phyloP scores from a whole-genome alignment of 2,329 filamentous ascomycete species.

The Penicillium sp. region DNA sequence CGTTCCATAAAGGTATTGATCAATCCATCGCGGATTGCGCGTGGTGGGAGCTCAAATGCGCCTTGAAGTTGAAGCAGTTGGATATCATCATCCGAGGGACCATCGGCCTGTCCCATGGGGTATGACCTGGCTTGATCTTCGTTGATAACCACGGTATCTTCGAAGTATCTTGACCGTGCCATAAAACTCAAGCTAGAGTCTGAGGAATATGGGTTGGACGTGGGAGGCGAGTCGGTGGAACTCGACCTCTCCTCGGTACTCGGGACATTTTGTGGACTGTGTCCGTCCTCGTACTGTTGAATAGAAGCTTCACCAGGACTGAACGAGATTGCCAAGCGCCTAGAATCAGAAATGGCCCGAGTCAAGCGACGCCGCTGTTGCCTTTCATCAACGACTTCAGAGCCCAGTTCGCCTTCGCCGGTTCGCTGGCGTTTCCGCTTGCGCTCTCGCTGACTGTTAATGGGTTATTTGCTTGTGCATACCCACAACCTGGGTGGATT shows the following conservation, averaged over 20 bases:
- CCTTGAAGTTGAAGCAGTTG: conserved; percentile 29
- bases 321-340: background rate
- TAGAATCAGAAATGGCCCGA: background rate
- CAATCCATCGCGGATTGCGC: conserved; percentile 31
- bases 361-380: background rate
- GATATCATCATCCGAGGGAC: conserved; percentile 30
- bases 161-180: conserved; percentile 34
- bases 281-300: background rate
- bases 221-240: background rate
- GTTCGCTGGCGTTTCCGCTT: conserved; percentile 11
- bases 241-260: background rate
- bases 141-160: conserved; percentile 29
- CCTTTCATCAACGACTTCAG: background rate
- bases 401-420: background rate
- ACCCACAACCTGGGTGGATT: background rate
- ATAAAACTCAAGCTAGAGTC: conserved; percentile 28
- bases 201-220: conserved; percentile 22
- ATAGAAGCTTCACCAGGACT: background rate
- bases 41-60: conserved; percentile 32
- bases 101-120: conserved; percentile 25
- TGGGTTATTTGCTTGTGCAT: background rate
- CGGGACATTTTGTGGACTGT: background rate
- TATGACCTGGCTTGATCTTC: conserved; percentile 32
- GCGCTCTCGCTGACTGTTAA: conserved; percentile 11
- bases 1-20: conserved; percentile 36